phyloP scores from a whole-genome alignment of 1,139 yeast species.

The Taphrina sp. region DNA sequence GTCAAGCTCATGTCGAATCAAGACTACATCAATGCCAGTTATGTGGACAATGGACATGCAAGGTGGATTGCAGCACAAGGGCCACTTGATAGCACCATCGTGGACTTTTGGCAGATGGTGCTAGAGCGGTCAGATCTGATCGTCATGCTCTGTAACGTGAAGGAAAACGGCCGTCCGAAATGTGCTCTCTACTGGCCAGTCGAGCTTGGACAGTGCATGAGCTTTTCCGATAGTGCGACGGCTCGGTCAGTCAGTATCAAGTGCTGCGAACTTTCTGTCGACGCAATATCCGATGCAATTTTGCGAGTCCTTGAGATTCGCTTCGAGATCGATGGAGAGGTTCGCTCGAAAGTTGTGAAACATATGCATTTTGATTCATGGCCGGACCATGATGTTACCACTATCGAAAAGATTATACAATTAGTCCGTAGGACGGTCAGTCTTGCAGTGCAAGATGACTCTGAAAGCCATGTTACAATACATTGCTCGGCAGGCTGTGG shows the following conservation, averaged over 20 bases:
- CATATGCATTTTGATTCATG: slow-evolving; percentile 42
- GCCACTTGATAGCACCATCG: slow-evolving; percentile 61
- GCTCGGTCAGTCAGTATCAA: not conserved
- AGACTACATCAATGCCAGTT: slow-evolving; percentile 54
- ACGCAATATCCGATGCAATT: slow-evolving; percentile 31
- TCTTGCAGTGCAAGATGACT: slow-evolving; percentile 40
- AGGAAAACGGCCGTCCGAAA: slow-evolving; percentile 59
- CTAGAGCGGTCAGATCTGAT: slow-evolving; percentile 55
- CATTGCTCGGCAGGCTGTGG: slow-evolving; percentile 90
- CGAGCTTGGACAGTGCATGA: slow-evolving; percentile 26
- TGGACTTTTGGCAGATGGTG: slow-evolving; percentile 85
- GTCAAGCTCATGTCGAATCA: slow-evolving; percentile 45
- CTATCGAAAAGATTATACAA: slow-evolving; percentile 45
- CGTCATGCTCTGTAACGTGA: slow-evolving; percentile 83
- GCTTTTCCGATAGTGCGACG: not conserved
- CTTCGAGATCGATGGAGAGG: not conserved
- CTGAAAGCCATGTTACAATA: slow-evolving; percentile 49
- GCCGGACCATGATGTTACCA: slow-evolving; percentile 44
- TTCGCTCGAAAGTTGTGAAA: not conserved
- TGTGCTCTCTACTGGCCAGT: slow-evolving; percentile 77
- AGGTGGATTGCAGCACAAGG: slow-evolving; percentile 42
- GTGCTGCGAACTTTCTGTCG: slow-evolving; percentile 8
- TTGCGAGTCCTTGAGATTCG: not conserved
- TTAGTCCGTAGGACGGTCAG: slow-evolving; percentile 45
- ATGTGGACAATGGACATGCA: slow-evolving; percentile 43